Evolutionary conservation across 345 rosid genomes (phyloP), one percentile per base, ranked within the genome.

Genomic region (Durio zibethinus): DNA sequence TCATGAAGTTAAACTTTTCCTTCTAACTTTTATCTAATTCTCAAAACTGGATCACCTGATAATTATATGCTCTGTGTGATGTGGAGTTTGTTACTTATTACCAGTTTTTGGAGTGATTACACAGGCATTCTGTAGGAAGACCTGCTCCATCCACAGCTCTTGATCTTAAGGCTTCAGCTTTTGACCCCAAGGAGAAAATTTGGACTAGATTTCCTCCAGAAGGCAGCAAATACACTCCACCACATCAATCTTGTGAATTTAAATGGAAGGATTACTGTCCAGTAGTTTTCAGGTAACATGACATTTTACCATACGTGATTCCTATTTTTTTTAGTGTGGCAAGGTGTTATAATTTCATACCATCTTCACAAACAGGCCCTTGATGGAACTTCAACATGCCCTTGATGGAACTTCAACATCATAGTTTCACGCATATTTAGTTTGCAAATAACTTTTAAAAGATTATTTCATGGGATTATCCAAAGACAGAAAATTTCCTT

Each of bases 201-300:
- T 95, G 99, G 99, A 93, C 98, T 18, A 89, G 90, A 81, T 95
- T 91, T 83, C 97, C 98, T 9, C 87, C 96, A 0, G 99, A 93
- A 83, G 99, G 99, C 79, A 87, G 90, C 53, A 95, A 95, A 78
- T 76, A 91, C 79, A 95, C 99, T 16, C 98, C 98, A 16, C 99
- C 99, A 10, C 99, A 95, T 81, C 91, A 87, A 71, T 90, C 98
- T 40, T 76, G 74, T 70, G 99, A 95, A 62, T 95, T 95, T 77
- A 95, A 81, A 82, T 93, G 99, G 99, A 95, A 95, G 85, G 99
- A 95, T 76, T 95, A 95, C 68, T 93, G 99, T 77, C 99, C 98
- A n/a, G 81, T 93, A 70, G 99, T 95, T 79, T 95, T 95, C 90
- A 90, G 98, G 98, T 94, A 25, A 76, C n/a, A n/a, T n/a, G 77